Evolutionary conservation across 345 rosid species (phyloP).

Genomic region (Boechera retrofracta): DNA sequence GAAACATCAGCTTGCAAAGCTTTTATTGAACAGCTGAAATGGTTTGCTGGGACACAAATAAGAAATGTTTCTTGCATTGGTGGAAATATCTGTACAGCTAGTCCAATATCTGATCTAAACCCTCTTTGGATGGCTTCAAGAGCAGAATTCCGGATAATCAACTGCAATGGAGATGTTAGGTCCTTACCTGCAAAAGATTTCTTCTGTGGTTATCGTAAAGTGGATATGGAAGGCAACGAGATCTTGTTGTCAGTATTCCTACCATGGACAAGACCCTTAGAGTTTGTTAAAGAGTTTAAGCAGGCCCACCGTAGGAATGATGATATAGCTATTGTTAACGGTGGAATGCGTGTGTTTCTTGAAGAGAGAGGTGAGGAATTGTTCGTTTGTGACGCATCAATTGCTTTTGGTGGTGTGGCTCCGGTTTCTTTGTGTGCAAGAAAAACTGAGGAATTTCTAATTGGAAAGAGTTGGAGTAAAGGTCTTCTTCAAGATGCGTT

Average conservation of each 20-base stretch:
- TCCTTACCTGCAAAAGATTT: constrained; percentile 66
- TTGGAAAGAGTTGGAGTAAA: too few relatives aligned
- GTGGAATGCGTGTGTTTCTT: constrained; percentile 82
- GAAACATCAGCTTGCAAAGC: constrained; percentile 84
- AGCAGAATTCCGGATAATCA: constrained; percentile 66
- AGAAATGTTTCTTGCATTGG: constrained; percentile 90
- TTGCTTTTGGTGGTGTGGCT: constrained; percentile 93
- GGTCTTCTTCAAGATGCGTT: too few relatives aligned
- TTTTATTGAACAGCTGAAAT: constrained; percentile 77
- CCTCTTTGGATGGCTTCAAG: constrained; percentile 96
- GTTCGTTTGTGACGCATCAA: constrained; percentile 64
- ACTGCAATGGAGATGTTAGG: constrained; percentile 61
- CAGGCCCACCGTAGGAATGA: constrained; percentile 90
- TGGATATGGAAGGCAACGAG: constrained; percentile 68
- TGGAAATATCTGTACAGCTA: constrained; percentile 91
- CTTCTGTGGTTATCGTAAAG: constrained; percentile 81
- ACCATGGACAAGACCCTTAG: constrained; percentile 86
- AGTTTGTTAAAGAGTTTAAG: constrained; percentile 90
- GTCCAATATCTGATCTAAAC: constrained; percentile 95
- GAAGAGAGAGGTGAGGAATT: constrained; percentile 56
- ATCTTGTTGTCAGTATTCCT: constrained; percentile 74
- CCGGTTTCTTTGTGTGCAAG: constrained; percentile 45
- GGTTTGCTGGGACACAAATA: constrained; percentile 96
- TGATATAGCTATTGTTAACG: constrained; percentile 94
- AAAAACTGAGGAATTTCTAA: constrained; percentile 56